Percentiles rank a stretch among this genome's conserved stretches.
Conservation (phyloP, 2,329 filamentous ascomycete genomes). For the Emergomyces pasteurianus region DNA sequence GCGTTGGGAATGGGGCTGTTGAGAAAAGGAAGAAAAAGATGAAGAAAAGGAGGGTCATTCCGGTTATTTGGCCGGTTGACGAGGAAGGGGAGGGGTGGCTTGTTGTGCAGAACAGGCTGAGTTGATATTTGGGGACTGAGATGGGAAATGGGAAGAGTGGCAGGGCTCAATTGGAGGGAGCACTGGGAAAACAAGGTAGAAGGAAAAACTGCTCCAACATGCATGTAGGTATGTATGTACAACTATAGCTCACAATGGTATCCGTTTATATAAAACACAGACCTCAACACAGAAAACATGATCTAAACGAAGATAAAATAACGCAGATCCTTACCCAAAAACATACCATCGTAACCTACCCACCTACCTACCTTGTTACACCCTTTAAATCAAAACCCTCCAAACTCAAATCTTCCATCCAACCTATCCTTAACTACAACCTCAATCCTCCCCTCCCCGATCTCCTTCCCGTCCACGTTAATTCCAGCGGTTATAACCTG, state of each 20-base stretch:
- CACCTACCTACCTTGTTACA: not conserved
- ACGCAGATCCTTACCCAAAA: not conserved
- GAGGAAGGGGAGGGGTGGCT: constrained; percentile 14
- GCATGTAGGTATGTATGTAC: not conserved
- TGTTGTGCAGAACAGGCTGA: constrained; percentile 2
- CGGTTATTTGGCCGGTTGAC: constrained; percentile 18
- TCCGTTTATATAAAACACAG: not conserved
- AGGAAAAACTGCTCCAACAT: not conserved
- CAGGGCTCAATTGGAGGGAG: not conserved
- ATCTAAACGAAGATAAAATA: not conserved
- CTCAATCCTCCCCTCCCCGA: constrained; percentile 75
- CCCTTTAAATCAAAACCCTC: constrained; percentile 46
- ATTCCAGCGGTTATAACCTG: constrained; percentile 81
- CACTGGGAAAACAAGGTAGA: not conserved
- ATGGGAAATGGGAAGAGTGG: not conserved
- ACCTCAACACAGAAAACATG: not conserved
- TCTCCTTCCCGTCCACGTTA: constrained; percentile 64
- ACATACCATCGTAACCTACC: not conserved
- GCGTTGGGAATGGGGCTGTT: not conserved
- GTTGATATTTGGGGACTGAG: not conserved
- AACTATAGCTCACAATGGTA: not conserved
- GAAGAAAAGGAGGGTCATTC: constrained; percentile 17
- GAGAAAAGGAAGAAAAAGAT: constrained; percentile 3
- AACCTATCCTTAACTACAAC: constrained; percentile 65
- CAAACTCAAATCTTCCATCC: constrained; percentile 63